Evolutionary conservation across 1,284 basidiomycete species (phyloP).

Genomic region (Phylloporus sp.): DNA sequence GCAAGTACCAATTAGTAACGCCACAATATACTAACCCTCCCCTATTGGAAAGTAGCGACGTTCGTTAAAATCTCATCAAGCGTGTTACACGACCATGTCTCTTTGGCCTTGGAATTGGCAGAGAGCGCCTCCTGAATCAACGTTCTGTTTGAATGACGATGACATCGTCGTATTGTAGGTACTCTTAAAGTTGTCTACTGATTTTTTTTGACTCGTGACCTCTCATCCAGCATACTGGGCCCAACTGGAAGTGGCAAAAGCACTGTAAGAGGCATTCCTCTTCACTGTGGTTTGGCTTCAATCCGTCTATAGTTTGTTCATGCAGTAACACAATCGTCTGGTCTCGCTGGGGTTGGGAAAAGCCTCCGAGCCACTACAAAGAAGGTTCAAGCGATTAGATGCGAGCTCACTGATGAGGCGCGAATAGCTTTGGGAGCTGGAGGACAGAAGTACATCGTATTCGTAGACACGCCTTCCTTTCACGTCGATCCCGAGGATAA

Average conservation of each 20-base stretch:
- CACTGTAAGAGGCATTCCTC: constrained; percentile 16
- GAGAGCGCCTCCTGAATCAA: neutral
- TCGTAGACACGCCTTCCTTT: constrained; percentile 34
- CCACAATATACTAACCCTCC: no score
- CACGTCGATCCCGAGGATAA: neutral
- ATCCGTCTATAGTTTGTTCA: constrained; percentile 20
- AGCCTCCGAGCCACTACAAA: constrained; percentile 11
- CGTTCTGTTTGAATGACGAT: constrained; percentile 12
- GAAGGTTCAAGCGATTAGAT: constrained; percentile 21
- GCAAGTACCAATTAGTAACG: no score
- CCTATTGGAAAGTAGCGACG: no score
- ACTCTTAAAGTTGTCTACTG: neutral
- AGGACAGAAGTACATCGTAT: constrained; percentile 25
- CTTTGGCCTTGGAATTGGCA: no score
- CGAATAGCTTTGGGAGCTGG: neutral
- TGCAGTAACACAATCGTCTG: constrained; percentile 8
- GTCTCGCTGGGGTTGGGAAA: neutral
- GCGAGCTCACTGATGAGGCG: constrained; percentile 13
- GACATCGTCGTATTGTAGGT: constrained; percentile 34
- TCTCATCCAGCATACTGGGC: constrained; percentile 24
- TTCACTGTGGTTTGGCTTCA: neutral
- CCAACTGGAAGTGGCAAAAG: constrained; percentile 31
- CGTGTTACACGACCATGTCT: no score
- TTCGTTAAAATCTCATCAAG: no score
- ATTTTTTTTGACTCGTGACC: constrained; percentile 11